Base-by-base conservation (phyloP, 768 basidiomycete genomes). In the Neoboletus subvelutipes region DNA sequence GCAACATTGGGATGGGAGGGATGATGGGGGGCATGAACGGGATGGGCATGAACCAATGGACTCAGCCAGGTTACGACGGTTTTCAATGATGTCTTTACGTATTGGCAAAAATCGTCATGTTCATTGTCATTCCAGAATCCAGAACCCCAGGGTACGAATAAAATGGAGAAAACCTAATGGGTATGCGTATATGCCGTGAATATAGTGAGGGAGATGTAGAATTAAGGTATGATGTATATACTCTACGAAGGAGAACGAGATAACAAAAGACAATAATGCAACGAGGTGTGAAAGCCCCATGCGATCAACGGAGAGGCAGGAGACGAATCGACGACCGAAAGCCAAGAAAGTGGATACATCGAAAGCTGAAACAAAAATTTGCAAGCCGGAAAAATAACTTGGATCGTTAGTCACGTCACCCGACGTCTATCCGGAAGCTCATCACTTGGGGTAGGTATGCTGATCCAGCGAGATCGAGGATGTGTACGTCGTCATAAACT, bases 381-480 rank as follows among this genome's bases (percentile, higher is more conserved):
- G 24, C 26, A 36, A 40, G 36, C 10, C 41, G 20, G 12, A 45
- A 52, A 10, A 15, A 34, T 4, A 4, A 33, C 26, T 43, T 41
- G 37, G 22, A 49, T 28, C 45, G 24, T 48, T 2, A 17, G 28
- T 52, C 54, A 41, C 56, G 36, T 67, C 51, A 72, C 20, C 58
- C 58, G 1, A 76, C 68, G 42, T 86, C 83, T 64, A 90, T 80
- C 33, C 75, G 77, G 66, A 87, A 88, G 70, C 86, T 86, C 58
- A 88, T 92, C 11, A 94, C 91, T 70, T 96, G 94, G 0, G 94
- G 92, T 22, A 96, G 75, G 73, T 95, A 97, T 37, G 92, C 93
- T 5, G 86, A 83, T 11, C 88, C 91, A 5, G 92, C 91, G 34
- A 96, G 79, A 66, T 98, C 94, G 45, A 97, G 77, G 39, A 89